Evolutionary conservation across 139 green algal species (phyloP), one percentile per base, ranked within the genome.

Genomic region (Chlorella ohadii): DNA sequence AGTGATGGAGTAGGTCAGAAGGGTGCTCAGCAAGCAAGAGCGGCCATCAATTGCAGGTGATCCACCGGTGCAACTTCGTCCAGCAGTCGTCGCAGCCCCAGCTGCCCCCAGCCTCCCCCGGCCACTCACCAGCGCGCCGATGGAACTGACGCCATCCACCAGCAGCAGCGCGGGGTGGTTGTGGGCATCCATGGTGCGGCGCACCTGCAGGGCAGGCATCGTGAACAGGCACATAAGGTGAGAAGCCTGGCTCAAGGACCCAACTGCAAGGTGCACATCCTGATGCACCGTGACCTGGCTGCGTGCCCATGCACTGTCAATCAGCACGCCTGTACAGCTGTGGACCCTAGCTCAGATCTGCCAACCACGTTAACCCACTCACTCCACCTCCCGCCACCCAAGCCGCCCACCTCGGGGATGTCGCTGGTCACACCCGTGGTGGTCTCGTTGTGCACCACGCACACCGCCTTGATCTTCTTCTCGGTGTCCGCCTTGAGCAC

Each of bases 401-500:
- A 3, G 28, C 63, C 27, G 67, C 70, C 41, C 79, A 94, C 74
- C 91, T 88, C 79, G 61, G 36, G 87, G 47, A 99, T 92, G 90
- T 98, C 93, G 33, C 86, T 93, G 25, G 96, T 99, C 25, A 97
- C 93, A 25, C 94, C 96, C 19, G 97, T 99, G 13, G 97, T 96
- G 3, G 97, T 99, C 89, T 99, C 97, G 81, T 99, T 99, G 92
- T 99, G 97, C 34, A 99, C 96, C 13, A 99, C 94, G 39, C 87
- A 93, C 59, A 99, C 97, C 13, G 96, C 96, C 89, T 98, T 99
- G 89, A 99, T 97, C 82, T 96, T 93, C 83, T 96, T 94, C 34
- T 88, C 85, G 9, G 84, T 95, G 89, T 99, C 97, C 51, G 91
- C 88, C 41, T 84, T 78, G 41, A 99, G 88, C 22, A 89, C 82